A percentile compares a stretch with the other conserved stretches of the same genome.
Evolutionary conservation across 2,329 filamentous ascomycete genomes (phyloP).

Genomic region (Epichloe festucae): DNA sequence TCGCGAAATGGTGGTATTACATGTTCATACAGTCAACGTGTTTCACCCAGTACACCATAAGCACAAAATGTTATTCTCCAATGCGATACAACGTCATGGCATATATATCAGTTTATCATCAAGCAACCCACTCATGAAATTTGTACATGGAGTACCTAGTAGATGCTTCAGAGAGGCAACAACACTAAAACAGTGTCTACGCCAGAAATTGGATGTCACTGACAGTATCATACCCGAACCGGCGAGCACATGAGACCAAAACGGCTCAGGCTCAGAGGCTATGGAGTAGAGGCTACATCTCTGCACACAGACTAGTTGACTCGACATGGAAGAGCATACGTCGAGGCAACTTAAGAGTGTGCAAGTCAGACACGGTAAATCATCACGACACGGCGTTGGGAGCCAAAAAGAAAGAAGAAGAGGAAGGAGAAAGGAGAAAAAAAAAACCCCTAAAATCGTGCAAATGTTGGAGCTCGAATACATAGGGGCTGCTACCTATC

Average conservation of each 20-base stretch:
- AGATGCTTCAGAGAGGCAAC: conserved; percentile 19
- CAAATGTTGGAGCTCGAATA: neutral
- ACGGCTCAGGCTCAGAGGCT: conserved; percentile 33
- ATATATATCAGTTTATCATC: conserved; percentile 16
- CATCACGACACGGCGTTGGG: conserved; percentile 1
- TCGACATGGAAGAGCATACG: conserved; percentile 59
- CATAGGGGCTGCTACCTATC: neutral
- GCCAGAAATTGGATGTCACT: conserved; percentile 11
- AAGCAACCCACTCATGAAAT: conserved; percentile 15
- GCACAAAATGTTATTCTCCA: too few species aligned
- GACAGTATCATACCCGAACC: conserved; percentile 20
- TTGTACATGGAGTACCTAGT: conserved; percentile 21
- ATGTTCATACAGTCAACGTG: too few species aligned
- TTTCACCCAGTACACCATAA: too few species aligned
- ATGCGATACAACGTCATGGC: too few species aligned
- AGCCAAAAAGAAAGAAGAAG: neutral
- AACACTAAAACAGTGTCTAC: conserved; percentile 17
- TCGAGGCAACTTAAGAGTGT: conserved; percentile 97
- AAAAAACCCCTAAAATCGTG: neutral
- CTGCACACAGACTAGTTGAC: conserved; percentile 96
- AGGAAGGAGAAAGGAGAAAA: neutral
- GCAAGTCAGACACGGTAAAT: conserved; percentile 33
- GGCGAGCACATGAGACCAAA: conserved; percentile 29
- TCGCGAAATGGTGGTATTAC: too few species aligned
- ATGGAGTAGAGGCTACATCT: conserved; percentile 45